These are phyloP conservation scores for Aspergillus clavatus DNA, from an alignment of 2,329 filamentous ascomycete species.

Conservation along the genomic window DNA sequence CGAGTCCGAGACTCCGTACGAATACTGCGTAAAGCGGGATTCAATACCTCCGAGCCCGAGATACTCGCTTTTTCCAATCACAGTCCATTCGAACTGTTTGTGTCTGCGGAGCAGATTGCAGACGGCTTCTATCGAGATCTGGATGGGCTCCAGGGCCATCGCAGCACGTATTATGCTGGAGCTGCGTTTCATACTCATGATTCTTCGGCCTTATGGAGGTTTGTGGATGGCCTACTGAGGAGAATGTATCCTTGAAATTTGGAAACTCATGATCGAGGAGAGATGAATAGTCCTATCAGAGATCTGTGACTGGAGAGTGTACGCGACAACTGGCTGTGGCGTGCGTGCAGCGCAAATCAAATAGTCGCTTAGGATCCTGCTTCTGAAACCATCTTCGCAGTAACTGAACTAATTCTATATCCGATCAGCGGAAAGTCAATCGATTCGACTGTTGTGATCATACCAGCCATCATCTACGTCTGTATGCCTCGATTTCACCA, in stretches of 20 bases:
- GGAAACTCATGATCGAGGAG: background rate
- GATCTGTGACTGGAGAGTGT: background rate
- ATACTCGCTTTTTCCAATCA: constrained; percentile 18
- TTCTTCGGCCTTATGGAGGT: constrained; percentile 2
- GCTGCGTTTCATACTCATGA: constrained; percentile 15
- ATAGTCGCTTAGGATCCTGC: constrained; percentile 67
- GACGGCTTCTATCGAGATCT: constrained; percentile 35
- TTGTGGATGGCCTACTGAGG: background rate
- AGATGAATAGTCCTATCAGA: background rate
- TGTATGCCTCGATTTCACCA: too few relatives aligned
- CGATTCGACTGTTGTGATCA: constrained; percentile 43
- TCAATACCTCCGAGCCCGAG: constrained; percentile 5
- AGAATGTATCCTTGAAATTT: background rate
- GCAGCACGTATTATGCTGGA: constrained; percentile 39
- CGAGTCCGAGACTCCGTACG: constrained; percentile 4
- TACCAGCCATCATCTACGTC: too few relatives aligned
- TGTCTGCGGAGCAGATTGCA: constrained; percentile 25
- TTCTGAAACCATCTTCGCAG: constrained; percentile 68
- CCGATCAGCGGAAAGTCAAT: too few relatives aligned
- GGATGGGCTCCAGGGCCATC: constrained; percentile 36
- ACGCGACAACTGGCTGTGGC: constrained; percentile 5
- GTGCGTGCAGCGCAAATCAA: constrained; percentile 63
- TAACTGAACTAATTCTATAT: constrained; percentile 66
- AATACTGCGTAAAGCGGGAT: constrained; percentile 2
- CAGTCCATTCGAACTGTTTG: constrained; percentile 26